These are phyloP conservation scores for Thalia dealbata DNA, from an alignment of 176 grass and related monocot genomes.

Conservation along the genomic window DNA sequence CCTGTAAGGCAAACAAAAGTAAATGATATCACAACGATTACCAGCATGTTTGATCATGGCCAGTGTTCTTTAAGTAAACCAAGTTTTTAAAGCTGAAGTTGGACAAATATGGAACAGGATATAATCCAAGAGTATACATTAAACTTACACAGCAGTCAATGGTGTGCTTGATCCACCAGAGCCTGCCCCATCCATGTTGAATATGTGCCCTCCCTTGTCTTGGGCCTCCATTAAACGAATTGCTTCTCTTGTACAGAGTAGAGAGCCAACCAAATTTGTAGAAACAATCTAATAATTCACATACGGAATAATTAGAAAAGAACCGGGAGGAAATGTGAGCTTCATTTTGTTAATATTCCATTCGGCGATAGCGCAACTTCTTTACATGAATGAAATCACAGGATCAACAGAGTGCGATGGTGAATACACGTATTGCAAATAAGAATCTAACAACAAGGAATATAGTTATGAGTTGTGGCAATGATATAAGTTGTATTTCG, in stretches of 20 bases:
- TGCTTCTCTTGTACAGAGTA: constrained; percentile 96
- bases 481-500: no score
- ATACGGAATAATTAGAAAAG: background rate
- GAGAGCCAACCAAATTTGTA: constrained; percentile 88
- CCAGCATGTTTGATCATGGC: background rate
- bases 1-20: constrained; percentile 31
- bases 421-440: no score
- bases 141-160: constrained; percentile 88
- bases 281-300: constrained; percentile 59
- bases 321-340: background rate
- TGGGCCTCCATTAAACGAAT: constrained; percentile 70
- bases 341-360: background rate
- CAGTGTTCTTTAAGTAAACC: background rate
- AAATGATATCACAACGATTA: constrained; percentile 20
- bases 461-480: no score
- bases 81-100: background rate
- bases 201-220: constrained; percentile 79
- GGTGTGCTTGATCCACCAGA: constrained; percentile 98
- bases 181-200: constrained; percentile 97
- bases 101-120: background rate
- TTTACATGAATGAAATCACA: background rate
- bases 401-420: background rate
- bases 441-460: no score
- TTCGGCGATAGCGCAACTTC: background rate
- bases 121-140: no score